Conservation (phyloP, 371 early-diverging fungal genomes). For the Mortierella sp. region DNA sequence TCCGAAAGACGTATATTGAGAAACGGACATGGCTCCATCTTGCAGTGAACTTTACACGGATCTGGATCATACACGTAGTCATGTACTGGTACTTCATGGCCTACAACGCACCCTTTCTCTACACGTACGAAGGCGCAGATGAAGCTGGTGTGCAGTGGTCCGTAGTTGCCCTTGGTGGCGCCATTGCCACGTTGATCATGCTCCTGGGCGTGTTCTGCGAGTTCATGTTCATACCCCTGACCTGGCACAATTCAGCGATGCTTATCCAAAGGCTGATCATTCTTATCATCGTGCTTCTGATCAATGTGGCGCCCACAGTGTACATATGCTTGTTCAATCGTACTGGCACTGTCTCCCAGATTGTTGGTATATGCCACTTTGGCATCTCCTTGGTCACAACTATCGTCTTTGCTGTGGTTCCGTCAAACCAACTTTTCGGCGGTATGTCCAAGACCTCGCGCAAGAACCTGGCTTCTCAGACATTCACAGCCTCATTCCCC, state of each 20-base stretch:
- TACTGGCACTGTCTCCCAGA: constrained; percentile 57
- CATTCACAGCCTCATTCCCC: constrained; percentile 85
- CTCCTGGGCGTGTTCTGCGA: constrained; percentile 75
- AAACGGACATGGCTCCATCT: constrained; percentile 85
- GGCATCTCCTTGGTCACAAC: constrained; percentile 73
- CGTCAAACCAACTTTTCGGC: constrained; percentile 73
- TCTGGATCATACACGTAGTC: constrained; percentile 88
- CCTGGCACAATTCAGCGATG: constrained; percentile 68
- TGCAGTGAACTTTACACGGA: constrained; percentile 83
- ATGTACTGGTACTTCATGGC: constrained; percentile 86
- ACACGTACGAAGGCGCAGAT: constrained; percentile 53
- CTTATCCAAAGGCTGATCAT: constrained; percentile 68
- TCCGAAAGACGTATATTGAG: constrained; percentile 88
- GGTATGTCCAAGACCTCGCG: constrained; percentile 56
- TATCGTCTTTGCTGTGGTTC: constrained; percentile 72
- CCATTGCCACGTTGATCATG: constrained; percentile 74
- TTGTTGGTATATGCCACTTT: constrained; percentile 75
- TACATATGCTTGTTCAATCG: constrained; percentile 63
- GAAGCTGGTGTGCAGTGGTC: constrained; percentile 68
- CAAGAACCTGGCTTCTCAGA: constrained; percentile 67
- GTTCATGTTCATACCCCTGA: constrained; percentile 72
- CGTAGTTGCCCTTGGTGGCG: constrained; percentile 78
- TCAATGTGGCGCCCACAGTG: constrained; percentile 75
- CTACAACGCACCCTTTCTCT: constrained; percentile 77
- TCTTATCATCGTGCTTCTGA: constrained; percentile 67